Evolutionary conservation across 495 filamentous ascomycete species (phyloP).

Genomic region (Talaromyces stipitatus): DNA sequence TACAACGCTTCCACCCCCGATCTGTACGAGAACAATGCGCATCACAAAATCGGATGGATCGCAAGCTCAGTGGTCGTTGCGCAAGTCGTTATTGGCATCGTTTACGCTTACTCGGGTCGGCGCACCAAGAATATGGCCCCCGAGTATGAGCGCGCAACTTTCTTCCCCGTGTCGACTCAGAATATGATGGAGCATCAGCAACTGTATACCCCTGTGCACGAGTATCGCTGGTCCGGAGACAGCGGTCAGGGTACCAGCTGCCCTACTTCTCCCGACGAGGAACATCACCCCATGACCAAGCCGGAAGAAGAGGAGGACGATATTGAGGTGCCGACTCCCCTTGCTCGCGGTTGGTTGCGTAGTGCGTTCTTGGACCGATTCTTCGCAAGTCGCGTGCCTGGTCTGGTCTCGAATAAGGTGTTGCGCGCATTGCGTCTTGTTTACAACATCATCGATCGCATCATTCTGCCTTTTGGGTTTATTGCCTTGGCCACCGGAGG

Average conservation of each 20-base stretch:
- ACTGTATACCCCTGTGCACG: constrained; percentile 35
- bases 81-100: constrained; percentile 62
- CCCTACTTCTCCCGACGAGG: constrained; percentile 44
- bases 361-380: constrained; percentile 41
- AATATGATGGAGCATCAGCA: constrained; percentile 57
- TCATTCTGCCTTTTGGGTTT: constrained; percentile 60
- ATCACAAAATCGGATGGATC: constrained; percentile 86
- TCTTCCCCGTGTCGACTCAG: constrained; percentile 62
- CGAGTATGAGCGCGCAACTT: constrained; percentile 37
- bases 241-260: constrained; percentile 85
- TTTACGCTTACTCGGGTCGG: constrained; percentile 44
- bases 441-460: constrained; percentile 54
- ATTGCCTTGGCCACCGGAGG: constrained; percentile 54
- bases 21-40: constrained; percentile 80
- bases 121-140: constrained; percentile 15
- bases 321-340: constrained; percentile 25
- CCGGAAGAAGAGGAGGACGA: constrained; percentile 43
- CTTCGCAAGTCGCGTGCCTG: constrained; percentile 36
- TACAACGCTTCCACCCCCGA: constrained; percentile 83
- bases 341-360: constrained; percentile 33
- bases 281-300: constrained; percentile 32
- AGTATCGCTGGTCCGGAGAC: constrained; percentile 69
- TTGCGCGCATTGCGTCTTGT: constrained; percentile 48
- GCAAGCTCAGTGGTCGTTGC: constrained; percentile 61
- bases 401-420: constrained; percentile 53